phyloP scores from a whole-genome alignment of 75 land plant species.

The Adiantum capillusveneris region DNA sequence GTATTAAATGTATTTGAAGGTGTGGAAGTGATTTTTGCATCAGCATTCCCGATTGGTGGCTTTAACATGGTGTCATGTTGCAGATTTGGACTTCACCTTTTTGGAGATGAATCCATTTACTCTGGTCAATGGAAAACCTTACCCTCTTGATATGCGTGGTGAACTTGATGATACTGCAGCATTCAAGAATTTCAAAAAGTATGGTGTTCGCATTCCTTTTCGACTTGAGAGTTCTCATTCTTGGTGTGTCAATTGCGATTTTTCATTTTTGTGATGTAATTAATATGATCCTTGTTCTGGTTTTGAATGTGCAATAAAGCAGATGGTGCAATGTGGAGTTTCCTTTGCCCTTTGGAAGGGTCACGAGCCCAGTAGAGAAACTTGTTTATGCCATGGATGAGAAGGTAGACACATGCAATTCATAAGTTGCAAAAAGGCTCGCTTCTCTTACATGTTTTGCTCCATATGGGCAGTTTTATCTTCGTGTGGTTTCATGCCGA shows the following conservation, averaged over 20 bases:
- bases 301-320: neutral
- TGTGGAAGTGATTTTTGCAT: neutral
- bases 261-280: neutral
- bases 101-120: slow-evolving; percentile 98
- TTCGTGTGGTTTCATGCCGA: neutral
- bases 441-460: neutral
- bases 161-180: slow-evolving; percentile 96
- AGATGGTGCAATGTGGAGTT: slow-evolving; percentile 93
- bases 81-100: slow-evolving; percentile 92
- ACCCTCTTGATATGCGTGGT: slow-evolving; percentile 95
- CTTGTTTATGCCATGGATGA: slow-evolving; percentile 77
- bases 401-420: slow-evolving; percentile 47
- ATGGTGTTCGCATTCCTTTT: slow-evolving; percentile 1
- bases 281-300: neutral
- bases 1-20: slow-evolving; percentile 35
- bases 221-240: neutral
- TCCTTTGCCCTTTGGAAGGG: slow-evolving; percentile 95
- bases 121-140: slow-evolving; percentile 77
- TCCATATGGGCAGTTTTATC: no score
- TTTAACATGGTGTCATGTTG: neutral
- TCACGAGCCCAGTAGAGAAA: slow-evolving; percentile 74
- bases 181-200: slow-evolving; percentile 95
- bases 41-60: neutral
- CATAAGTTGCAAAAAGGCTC: no score
- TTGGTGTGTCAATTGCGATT: neutral